Conservation (phyloP, 2,329 filamentous ascomycete genomes). For the Hymenoscyphus repandus region DNA sequence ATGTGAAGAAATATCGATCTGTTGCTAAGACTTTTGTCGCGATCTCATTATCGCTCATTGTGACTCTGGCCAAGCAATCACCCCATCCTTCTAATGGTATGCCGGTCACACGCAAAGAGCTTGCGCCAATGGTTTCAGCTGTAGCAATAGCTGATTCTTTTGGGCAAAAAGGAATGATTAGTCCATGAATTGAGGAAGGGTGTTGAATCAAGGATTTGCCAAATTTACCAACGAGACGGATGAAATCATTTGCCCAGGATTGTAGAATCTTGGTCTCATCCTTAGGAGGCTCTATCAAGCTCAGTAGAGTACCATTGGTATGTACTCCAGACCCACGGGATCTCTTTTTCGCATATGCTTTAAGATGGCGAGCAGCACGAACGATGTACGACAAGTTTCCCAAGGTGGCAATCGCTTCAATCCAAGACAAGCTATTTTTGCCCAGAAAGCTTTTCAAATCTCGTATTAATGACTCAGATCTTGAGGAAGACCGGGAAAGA, state of each 20-base stretch:
- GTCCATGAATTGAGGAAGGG: constrained; percentile 8
- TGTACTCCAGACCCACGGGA: constrained; percentile 11
- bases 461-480: constrained; percentile 18
- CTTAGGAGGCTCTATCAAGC: neutral
- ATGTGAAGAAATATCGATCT: neutral
- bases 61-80: neutral
- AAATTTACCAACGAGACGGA: constrained; percentile 10
- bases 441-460: constrained; percentile 25
- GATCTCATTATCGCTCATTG: neutral
- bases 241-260: constrained; percentile 20
- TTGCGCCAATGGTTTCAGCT: neutral
- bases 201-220: neutral
- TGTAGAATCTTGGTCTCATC: neutral
- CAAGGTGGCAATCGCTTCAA: constrained; percentile 25
- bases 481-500: constrained; percentile 13
- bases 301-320: constrained; percentile 21
- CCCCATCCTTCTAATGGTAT: neutral
- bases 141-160: constrained; percentile 1
- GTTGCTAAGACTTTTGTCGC: neutral
- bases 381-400: constrained; percentile 22
- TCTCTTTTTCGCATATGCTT: constrained; percentile 20
- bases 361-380: constrained; percentile 23
- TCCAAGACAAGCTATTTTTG: constrained; percentile 28
- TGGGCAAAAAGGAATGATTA: constrained; percentile 13
- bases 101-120: neutral